Percentiles rank a stretch among this genome's conserved stretches.
Conservation (phyloP, 169 alveolate species). For the Eimeria sp. region DNA sequence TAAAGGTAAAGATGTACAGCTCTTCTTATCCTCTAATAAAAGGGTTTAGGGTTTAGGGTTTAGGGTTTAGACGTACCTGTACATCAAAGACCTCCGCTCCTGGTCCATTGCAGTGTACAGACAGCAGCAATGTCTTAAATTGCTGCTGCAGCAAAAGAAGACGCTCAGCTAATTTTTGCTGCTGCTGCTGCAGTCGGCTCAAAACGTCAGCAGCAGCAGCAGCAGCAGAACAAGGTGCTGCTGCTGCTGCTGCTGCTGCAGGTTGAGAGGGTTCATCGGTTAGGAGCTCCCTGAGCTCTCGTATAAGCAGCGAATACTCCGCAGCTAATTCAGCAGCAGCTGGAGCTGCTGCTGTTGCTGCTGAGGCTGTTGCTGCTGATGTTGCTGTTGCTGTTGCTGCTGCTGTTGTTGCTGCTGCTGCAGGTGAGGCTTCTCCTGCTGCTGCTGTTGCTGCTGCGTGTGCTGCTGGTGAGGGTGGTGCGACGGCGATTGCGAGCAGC, state of each 20-base stretch:
- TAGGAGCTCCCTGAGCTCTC: neutral
- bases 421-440: too few species aligned
- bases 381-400: neutral
- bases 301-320: too few species aligned
- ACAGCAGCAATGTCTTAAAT: neutral
- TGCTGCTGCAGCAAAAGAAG: neutral
- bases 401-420: neutral
- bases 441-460: neutral
- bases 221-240: too few species aligned
- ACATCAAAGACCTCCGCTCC: constrained; percentile 20
- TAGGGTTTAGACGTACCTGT: constrained; percentile 12
- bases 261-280: too few species aligned
- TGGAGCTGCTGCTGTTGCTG: too few species aligned
- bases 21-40: neutral
- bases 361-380: too few species aligned
- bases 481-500: constrained; percentile 30
- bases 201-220: too few species aligned
- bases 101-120: constrained; percentile 4
- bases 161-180: neutral
- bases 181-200: neutral
- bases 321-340: neutral
- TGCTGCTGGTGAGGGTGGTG: neutral
- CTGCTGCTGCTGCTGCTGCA: too few species aligned
- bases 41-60: constrained; percentile 13
- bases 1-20: too few species aligned